Base-by-base conservation (phyloP, 306 rosid genomes). In the Cicer arietinum region DNA sequence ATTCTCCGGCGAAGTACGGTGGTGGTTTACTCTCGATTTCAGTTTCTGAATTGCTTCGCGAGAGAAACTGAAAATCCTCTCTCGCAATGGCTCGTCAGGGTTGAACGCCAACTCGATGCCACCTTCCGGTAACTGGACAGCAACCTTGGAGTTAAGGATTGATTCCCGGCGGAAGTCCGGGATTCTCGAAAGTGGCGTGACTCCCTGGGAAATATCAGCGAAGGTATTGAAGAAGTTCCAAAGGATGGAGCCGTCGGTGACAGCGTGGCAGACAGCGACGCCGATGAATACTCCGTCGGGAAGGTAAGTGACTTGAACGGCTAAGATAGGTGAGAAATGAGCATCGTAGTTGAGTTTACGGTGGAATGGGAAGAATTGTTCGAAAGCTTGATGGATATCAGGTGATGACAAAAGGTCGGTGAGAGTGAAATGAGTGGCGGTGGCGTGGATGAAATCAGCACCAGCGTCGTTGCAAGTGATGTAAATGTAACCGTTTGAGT, bases 221-320 rank as follows among this genome's bases (percentile, higher is more conserved):
- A 94, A 94, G 60, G 92, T 82, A 52, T 94, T 91, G 89, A 90
- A 94, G 88, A 94, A 94, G 62, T 91, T 87, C 98, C 98, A 94
- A 14, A 91, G 84, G 39, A 96, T 88, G 4, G 97, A 74, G 1
- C 98, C 98, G 60, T 93, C 97, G 7, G 63, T 68, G 39, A 87
- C 87, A 40, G 97, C 85, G 65, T 93, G 98, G 75, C 77, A 80
- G 43, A 89, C 88, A 11, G 96, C 52, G 79, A 89, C 79, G 7
- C 97, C 98, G 8, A 93, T 79, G 84, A 93, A 93, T 43, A 93
- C 7, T 2, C 92, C 94, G 61, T 89, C 98, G 0, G 83, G 81
- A 0, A 91, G 87, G 42, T 86, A 87, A 1, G 96, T 93, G 18
- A 93, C 81, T 86, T 93, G 97, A 10, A 93, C 72, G 22, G 90